These are phyloP conservation scores for Sutorius eximius DNA, from an alignment of 1,284 basidiomycete genomes.

Conservation along the genomic window DNA sequence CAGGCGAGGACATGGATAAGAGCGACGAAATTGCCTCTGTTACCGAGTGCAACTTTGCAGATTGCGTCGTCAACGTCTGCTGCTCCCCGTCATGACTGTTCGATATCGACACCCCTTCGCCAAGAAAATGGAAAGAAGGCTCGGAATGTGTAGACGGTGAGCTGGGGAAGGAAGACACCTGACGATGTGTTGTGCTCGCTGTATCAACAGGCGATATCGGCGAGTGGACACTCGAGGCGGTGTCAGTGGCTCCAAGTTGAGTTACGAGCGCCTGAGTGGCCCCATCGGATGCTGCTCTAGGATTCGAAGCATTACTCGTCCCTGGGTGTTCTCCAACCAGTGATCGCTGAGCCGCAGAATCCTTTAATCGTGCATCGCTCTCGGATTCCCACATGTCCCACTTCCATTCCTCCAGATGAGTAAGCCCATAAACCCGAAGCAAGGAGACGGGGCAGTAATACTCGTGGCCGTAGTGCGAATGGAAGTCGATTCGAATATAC, in stretches of 20 bases:
- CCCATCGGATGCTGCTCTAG: conserved; percentile 3
- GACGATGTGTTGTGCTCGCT: background rate
- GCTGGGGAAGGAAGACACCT: background rate
- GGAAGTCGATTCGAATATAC: conserved; percentile 93
- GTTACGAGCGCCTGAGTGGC: conserved; percentile 7
- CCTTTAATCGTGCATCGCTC: conserved; percentile 46
- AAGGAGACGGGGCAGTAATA: conserved; percentile 96
- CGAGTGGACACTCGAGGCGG: background rate
- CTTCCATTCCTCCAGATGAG: conserved; percentile 95
- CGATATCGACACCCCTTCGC: background rate
- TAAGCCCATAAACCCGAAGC: conserved; percentile 92
- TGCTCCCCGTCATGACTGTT: conserved; percentile 1
- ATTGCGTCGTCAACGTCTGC: background rate
- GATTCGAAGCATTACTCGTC: background rate
- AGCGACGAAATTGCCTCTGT: conserved; percentile 27
- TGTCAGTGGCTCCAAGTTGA: background rate
- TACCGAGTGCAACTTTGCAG: conserved; percentile 12
- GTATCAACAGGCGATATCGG: background rate
- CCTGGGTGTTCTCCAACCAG: conserved; percentile 2
- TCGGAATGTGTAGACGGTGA: background rate
- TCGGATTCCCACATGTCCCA: conserved; percentile 79
- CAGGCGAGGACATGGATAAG: conserved; percentile 9
- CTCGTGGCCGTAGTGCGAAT: conserved; percentile 91
- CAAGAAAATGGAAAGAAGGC: background rate
- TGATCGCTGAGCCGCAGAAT: conserved; percentile 6